A percentile compares a stretch with the other conserved stretches of the same genome.
Conservation (phyloP, 2,329 filamentous ascomycete genomes). For the Stemphylium vesicarium region DNA sequence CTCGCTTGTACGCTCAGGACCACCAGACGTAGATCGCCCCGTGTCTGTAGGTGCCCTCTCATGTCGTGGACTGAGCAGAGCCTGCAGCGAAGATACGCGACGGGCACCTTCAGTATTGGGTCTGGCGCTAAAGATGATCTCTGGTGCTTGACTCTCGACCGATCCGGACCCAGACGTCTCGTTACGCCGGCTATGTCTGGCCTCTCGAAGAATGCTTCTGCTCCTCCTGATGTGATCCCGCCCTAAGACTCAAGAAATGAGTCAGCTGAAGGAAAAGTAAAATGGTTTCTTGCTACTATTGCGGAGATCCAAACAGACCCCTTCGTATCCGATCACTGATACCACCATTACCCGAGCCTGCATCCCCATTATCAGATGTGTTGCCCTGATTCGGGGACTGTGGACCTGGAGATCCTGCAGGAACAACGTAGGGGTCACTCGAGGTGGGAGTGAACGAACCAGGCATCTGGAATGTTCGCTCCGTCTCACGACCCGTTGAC, state of each 20-base stretch:
- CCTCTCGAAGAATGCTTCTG: slow-evolving; percentile 5
- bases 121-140: slow-evolving; percentile 1
- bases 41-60: neutral
- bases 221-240: slow-evolving; percentile 3
- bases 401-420: slow-evolving; percentile 18
- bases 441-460: slow-evolving; percentile 34
- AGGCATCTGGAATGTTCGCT: slow-evolving; percentile 33
- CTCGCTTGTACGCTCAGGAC: slow-evolving; percentile 8
- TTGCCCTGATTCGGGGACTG: slow-evolving; percentile 5
- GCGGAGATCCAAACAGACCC: slow-evolving; percentile 43
- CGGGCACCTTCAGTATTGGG: neutral
- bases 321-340: slow-evolving; percentile 41
- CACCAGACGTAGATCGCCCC: slow-evolving; percentile 4
- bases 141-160: neutral
- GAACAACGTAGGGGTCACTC: slow-evolving; percentile 28
- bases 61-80: neutral
- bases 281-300: slow-evolving; percentile 4
- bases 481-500: slow-evolving; percentile 3
- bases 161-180: neutral
- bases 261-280: neutral
- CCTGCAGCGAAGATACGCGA: slow-evolving; percentile 4
- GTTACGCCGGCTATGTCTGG: neutral
- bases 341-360: slow-evolving; percentile 22
- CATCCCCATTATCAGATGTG: slow-evolving; percentile 16
- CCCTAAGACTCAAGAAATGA: neutral